Conservation (phyloP, 2,329 filamentous ascomycete species). For the Ceratocystis destructans region DNA sequence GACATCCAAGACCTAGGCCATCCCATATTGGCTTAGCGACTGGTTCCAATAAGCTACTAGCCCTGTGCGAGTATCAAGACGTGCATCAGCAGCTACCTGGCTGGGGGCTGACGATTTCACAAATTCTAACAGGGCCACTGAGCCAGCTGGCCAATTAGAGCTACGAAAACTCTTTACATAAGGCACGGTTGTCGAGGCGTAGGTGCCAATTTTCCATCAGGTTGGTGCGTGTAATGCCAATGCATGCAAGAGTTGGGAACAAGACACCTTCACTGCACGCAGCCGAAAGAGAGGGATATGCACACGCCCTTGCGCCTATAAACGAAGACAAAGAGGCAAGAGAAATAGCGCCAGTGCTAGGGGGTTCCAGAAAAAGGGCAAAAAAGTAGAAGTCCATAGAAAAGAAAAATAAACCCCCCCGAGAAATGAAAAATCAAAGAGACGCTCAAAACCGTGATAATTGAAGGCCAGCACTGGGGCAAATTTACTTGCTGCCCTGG, state of each 20-base stretch:
- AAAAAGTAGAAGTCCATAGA: neutral
- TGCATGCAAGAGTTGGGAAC: neutral
- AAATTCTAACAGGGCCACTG: neutral
- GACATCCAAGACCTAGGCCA: neutral
- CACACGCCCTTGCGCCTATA: conserved; percentile 2
- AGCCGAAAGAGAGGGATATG: conserved; percentile 2
- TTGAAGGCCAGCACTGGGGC: no score
- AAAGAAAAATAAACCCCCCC: neutral
- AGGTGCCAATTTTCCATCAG: neutral
- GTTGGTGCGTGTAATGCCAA: neutral
- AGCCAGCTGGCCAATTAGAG: neutral
- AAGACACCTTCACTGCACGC: neutral
- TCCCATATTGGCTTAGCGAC: neutral
- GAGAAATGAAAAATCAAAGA: neutral
- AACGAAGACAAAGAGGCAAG: neutral
- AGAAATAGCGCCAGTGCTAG: neutral
- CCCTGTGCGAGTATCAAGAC: neutral
- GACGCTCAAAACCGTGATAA: no score
- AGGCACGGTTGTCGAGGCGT: neutral
- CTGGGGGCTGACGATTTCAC: neutral
- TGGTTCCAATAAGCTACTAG: neutral
- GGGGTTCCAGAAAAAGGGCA: neutral
- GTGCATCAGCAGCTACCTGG: neutral
- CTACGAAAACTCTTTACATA: neutral
- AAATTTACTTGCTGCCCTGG: no score